These are phyloP conservation scores for Elsinoe ampelina DNA, from an alignment of 2,329 filamentous ascomycete species.

Conservation along the genomic window DNA sequence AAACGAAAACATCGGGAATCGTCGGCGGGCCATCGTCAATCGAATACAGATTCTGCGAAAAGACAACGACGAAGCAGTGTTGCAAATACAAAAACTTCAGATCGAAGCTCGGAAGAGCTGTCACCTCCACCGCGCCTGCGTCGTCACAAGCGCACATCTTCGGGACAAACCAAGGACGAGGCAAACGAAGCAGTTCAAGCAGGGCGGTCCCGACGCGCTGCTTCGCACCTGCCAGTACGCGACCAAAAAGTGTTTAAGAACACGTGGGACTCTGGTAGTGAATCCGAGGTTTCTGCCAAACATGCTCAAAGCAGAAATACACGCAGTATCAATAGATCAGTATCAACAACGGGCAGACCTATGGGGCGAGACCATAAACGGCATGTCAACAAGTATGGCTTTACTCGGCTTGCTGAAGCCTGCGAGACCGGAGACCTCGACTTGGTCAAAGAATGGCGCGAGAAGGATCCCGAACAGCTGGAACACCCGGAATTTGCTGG, in stretches of 20 bases:
- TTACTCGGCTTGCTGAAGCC: slow-evolving; percentile 81
- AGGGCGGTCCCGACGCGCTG: slow-evolving; percentile 31
- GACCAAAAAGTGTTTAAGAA: slow-evolving; percentile 23
- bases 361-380: slow-evolving; percentile 59
- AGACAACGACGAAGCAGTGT: slow-evolving; percentile 13
- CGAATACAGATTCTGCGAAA: slow-evolving; percentile 11
- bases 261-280: slow-evolving; percentile 53
- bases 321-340: slow-evolving; percentile 44
- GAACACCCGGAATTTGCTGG: slow-evolving; percentile 87
- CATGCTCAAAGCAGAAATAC: slow-evolving; percentile 49
- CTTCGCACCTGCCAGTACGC: slow-evolving; percentile 40
- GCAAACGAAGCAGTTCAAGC: slow-evolving; percentile 26
- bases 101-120: slow-evolving; percentile 25
- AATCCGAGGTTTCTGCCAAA: slow-evolving; percentile 44
- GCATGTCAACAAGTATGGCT: slow-evolving; percentile 82
- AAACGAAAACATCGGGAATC: slow-evolving; percentile 31
- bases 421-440: slow-evolving; percentile 80
- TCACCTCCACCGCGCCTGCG: slow-evolving; percentile 54
- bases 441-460: slow-evolving; percentile 61
- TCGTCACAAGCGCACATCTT: slow-evolving; percentile 54
- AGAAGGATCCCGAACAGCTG: slow-evolving; percentile 75
- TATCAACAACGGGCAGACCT: slow-evolving; percentile 42
- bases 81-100: neutral
- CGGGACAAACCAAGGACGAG: slow-evolving; percentile 53
- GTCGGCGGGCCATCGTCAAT: slow-evolving; percentile 19